Evolutionary conservation across 1,139 yeast species (phyloP).

Genomic region (Kurtzmaniella quercitrusa): DNA sequence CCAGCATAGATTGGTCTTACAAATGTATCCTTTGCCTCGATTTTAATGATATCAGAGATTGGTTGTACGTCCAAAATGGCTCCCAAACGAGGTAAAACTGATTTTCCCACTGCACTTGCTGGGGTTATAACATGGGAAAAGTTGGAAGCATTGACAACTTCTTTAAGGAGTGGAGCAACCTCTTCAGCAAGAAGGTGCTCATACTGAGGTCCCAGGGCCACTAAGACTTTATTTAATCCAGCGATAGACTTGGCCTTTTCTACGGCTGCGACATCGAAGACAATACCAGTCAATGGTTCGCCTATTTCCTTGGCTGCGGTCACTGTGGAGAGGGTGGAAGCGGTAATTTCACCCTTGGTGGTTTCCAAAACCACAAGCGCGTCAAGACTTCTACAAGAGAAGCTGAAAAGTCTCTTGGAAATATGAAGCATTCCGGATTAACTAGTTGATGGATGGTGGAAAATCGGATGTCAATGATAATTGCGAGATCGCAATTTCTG

Average conservation of each 20-base stretch:
- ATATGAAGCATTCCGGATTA: constrained; percentile 16
- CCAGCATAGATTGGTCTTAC: constrained; percentile 96
- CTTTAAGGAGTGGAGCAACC: constrained; percentile 53
- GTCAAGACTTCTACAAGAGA: constrained; percentile 21
- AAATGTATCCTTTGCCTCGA: constrained; percentile 67
- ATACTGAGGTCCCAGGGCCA: constrained; percentile 41
- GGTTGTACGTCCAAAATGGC: constrained; percentile 88
- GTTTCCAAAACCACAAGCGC: constrained; percentile 78
- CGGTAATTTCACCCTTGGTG: constrained; percentile 46
- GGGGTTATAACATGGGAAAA: constrained; percentile 75
- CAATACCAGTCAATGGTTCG: constrained; percentile 59
- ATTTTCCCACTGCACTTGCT: constrained; percentile 84
- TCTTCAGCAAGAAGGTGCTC: constrained; percentile 64
- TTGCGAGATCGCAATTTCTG: neutral
- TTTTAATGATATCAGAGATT: constrained; percentile 70
- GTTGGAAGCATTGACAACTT: constrained; percentile 33
- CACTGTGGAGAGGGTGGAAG: constrained; percentile 65
- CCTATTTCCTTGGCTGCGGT: constrained; percentile 64
- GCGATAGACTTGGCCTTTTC: constrained; percentile 33
- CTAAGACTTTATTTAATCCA: constrained; percentile 43
- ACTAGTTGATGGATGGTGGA: neutral
- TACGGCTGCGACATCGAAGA: constrained; percentile 55
- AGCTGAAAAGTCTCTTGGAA: constrained; percentile 28
- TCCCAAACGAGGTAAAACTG: constrained; percentile 79
- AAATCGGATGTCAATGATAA: neutral